Base-by-base conservation (phyloP, 371 early-diverging fungal genomes). In the Mortierella sp. region DNA sequence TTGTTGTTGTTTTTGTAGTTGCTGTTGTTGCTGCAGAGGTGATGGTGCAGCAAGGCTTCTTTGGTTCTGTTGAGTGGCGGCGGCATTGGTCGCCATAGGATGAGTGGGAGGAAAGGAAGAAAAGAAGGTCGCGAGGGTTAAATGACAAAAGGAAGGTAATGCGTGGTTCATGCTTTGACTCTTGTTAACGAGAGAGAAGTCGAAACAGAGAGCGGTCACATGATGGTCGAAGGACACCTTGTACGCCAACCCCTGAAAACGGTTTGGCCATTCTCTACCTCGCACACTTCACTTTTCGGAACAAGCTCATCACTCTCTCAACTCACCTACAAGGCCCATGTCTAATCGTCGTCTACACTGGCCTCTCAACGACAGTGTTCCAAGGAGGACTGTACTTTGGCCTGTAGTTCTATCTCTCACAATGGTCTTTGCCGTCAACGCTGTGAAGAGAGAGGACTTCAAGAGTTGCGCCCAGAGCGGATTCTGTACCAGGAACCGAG, bases 401-500 rank as follows among this genome's bases (percentile, higher is more conserved):
- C 42, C 68, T 9, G 10, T 38, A 21, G 68, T 21, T 42, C 38
- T 68, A 24, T 68, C 68, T 9, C 68, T 68, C 68, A 24, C 68
- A 38, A 42, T 68, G 68, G 68, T 42, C 44, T 24, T 38, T 68
- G 44, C 38, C 9, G 79, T 78, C 55, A 63, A 50, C 26, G 79
- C 84, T 0, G 94, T 95, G 31, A 95, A 95, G 77, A 87, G 82
- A 28, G 96, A 96, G 72, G 97, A 99, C 86, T 99, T 99, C 88
- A 98, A 97, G 85, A 94, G 90, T 0, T 98, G 98, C 88, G 89
- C 93, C 28, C 96, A 98, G 80, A 92, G 94, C 73, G 95, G 94
- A 26, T 99, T 99, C 88, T 98, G 98, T 88, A 89, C 90, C 8
- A 95, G 99, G 55, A 97, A 99, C 89, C 92, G 97, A 16, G 96